Evolutionary conservation across 2,329 filamentous ascomycete genomes (phyloP), one percentile per base, ranked within the genome.

Genomic region (Colletotrichum godetiae): DNA sequence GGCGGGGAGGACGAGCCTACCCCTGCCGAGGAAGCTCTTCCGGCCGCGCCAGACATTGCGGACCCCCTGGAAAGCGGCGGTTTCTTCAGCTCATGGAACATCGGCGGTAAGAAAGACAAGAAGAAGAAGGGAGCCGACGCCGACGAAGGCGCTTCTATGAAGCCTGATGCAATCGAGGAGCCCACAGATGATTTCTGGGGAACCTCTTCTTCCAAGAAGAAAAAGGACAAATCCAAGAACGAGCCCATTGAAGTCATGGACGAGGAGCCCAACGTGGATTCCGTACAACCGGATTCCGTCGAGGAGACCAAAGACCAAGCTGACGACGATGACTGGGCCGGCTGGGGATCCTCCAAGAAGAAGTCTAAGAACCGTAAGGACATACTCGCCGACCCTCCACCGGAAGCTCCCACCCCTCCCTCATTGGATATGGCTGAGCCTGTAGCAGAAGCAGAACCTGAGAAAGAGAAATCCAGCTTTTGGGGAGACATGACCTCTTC

Each of bases 31-130:
- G 79, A 80, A 37, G 78, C 76, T 35, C 78, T 78, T 56, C 76
- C 77, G 46, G 76, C 76, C 55, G 81, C 69, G 12, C 78, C 80
- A 12, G 80, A 79, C 52, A 71, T 81, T 73, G 76, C 78, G 15
- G 80, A 81, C 60, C 75, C 81, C 62, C 78, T 81, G 46, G 81
- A 79, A 15, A 84, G 84, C 55, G 87, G 89, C 67, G 88, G 88
- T 70, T 89, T 89, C 76, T 90, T 89, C 79, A 86, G 84, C 72
- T 86, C 87, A 60, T 91, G 89, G 85, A 88, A 87, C 37, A 89
- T 86, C 64, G 83, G 85, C 64, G 83, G 85, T 12, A 89, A 89
- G 77, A 90, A 89, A 74, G 78, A 83, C 68, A 83, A 83, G 77
- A 81, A 82, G 68, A 84, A 79, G 46, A 77, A 75, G 29, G 62